Percentiles rank a stretch among this genome's conserved stretches.
Evolutionary conservation across 2,329 filamentous ascomycete genomes (phyloP).

Genomic region (Microascus cirrosus): DNA sequence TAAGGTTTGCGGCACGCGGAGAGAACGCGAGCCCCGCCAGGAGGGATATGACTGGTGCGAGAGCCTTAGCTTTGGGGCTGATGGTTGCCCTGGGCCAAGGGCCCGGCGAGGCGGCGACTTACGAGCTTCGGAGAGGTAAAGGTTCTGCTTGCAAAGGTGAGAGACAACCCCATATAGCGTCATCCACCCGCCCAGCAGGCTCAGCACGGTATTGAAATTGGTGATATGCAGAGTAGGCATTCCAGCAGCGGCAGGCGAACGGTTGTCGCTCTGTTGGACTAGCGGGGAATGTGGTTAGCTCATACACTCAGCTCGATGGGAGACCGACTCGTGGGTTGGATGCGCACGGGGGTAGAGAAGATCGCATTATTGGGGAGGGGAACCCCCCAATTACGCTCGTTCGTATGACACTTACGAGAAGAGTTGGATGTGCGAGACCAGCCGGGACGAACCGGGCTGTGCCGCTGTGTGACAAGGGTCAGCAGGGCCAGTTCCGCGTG

Average conservation of each 20-base stretch:
- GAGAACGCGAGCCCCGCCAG: conserved; percentile 71
- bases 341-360: too few species aligned
- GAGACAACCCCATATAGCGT: conserved; percentile 85
- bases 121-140: conserved; percentile 86
- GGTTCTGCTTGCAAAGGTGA: conserved; percentile 79
- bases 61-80: not conserved
- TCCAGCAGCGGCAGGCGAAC: not conserved
- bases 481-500: too few species aligned
- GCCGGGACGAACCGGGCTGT: too few species aligned
- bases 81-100: too few species aligned
- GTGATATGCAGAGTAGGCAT: conserved; percentile 40
- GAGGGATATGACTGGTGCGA: conserved; percentile 62
- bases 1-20: conserved; percentile 56
- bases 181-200: conserved; percentile 75
- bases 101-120: conserved; percentile 27
- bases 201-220: conserved; percentile 78
- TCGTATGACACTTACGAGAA: too few species aligned
- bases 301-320: not conserved
- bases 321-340: too few species aligned
- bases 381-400: too few species aligned
- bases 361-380: too few species aligned
- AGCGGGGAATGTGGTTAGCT: not conserved
- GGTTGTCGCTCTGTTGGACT: not conserved
- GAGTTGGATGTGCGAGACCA: too few species aligned
- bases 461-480: too few species aligned